These are phyloP conservation scores for Hippophae rhamnoides DNA, from an alignment of 306 rosid genomes.

Conservation along the genomic window DNA sequence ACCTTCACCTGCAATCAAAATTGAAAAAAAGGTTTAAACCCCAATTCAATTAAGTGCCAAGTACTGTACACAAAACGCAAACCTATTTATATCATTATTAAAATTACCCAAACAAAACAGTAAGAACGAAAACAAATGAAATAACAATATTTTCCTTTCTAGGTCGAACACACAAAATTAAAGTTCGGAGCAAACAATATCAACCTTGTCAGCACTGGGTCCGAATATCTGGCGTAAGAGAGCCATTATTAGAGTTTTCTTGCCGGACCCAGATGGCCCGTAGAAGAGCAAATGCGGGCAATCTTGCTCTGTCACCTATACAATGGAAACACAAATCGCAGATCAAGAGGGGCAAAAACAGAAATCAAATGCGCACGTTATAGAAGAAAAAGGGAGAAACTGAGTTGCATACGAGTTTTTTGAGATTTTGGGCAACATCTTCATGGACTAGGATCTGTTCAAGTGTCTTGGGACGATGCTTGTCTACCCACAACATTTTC, in stretches of 20 bases:
- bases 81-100: too few species aligned
- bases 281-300: conserved; percentile 94
- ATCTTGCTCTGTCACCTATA: conserved; percentile 74
- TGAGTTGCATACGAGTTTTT: conserved; percentile 49
- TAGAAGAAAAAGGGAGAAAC: not conserved
- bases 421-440: conserved; percentile 73
- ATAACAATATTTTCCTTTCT: not conserved
- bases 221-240: conserved; percentile 91
- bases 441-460: conserved; percentile 62
- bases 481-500: conserved; percentile 93
- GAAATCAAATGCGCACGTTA: not conserved
- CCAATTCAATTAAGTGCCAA: not conserved
- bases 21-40: not conserved
- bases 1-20: conserved; percentile 73
- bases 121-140: not conserved
- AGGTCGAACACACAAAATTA: not conserved
- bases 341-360: not conserved
- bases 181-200: too few species aligned
- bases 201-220: conserved; percentile 75
- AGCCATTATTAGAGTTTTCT: conserved; percentile 94
- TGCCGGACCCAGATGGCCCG: conserved; percentile 94
- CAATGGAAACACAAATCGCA: not conserved
- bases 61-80: too few species aligned
- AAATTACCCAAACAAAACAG: not conserved
- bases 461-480: conserved; percentile 84